Evolutionary conservation across 371 early-diverging fungal genomes (phyloP).

Genomic region (Mortierella sp.): DNA sequence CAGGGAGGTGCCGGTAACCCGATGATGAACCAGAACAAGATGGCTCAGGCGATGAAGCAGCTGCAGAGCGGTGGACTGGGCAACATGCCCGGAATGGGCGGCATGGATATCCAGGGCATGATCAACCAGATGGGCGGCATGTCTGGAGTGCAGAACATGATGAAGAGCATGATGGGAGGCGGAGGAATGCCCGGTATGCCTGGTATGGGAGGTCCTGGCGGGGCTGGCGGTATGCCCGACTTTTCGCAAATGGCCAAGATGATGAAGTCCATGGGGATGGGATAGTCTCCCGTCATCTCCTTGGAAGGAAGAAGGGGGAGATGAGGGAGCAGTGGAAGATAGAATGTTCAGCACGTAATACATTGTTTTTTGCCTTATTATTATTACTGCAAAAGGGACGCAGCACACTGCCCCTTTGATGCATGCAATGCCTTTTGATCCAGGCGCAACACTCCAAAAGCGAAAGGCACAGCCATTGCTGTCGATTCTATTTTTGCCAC

Average conservation of each 20-base stretch:
- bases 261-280: slow-evolving; percentile 67
- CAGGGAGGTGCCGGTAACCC: slow-evolving; percentile 57
- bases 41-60: slow-evolving; percentile 79
- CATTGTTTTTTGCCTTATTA: too few species aligned
- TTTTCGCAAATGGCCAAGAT: slow-evolving; percentile 77
- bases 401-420: too few species aligned
- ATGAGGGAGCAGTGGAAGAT: background rate
- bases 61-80: slow-evolving; percentile 64
- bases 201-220: slow-evolving; percentile 61
- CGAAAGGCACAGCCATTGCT: background rate
- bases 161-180: slow-evolving; percentile 82
- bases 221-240: slow-evolving; percentile 71
- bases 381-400: too few species aligned
- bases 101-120: slow-evolving; percentile 81
- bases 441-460: background rate
- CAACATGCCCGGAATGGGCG: slow-evolving; percentile 50
- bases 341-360: too few species aligned
- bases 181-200: slow-evolving; percentile 62
- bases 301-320: background rate
- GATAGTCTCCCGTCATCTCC: slow-evolving; percentile 5
- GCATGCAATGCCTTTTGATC: too few species aligned
- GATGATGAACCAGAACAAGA: slow-evolving; percentile 66
- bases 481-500: background rate
- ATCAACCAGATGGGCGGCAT: slow-evolving; percentile 83
- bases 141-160: slow-evolving; percentile 87